phyloP scores from a whole-genome alignment of 768 basidiomycete genomes.

The Chiua virens region DNA sequence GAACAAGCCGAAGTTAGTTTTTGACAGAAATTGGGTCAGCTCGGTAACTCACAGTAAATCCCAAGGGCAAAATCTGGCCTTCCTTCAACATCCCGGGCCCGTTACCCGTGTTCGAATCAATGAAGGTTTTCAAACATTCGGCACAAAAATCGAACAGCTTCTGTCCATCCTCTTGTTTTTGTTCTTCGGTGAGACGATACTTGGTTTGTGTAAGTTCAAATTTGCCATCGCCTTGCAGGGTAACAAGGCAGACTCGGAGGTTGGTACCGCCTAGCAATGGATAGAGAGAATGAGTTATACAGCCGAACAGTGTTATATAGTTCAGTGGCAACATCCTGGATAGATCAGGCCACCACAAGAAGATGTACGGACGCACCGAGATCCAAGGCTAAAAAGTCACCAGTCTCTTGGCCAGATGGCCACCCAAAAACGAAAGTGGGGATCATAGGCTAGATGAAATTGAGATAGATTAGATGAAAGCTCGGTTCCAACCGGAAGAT shows the following conservation, averaged over 20 bases:
- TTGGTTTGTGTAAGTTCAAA: conserved; percentile 98
- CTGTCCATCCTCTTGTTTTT: conserved; percentile 97
- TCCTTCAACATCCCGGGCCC: conserved; percentile 48
- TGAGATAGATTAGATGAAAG: conserved; percentile 10
- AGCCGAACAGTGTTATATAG: not conserved
- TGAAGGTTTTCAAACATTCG: conserved; percentile 86
- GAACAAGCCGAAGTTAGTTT: conserved; percentile 4
- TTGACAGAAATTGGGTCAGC: not conserved
- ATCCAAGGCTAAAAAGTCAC: conserved; percentile 88
- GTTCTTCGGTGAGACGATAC: conserved; percentile 95
- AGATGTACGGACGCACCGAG: conserved; percentile 56
- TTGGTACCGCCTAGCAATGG: conserved; percentile 81
- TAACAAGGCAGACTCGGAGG: conserved; percentile 96
- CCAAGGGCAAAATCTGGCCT: conserved; percentile 71
- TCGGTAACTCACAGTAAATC: conserved; percentile 82
- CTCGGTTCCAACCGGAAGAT: not conserved
- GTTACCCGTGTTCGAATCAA: conserved; percentile 66
- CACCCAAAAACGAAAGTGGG: conserved; percentile 97
- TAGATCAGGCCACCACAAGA: not conserved
- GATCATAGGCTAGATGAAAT: conserved; percentile 75
- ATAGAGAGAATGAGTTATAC: not conserved
- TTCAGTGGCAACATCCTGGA: not conserved
- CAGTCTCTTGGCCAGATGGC: conserved; percentile 87
- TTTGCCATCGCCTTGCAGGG: conserved; percentile 87
- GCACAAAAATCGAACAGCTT: conserved; percentile 97